These are phyloP conservation scores for Exophiala sp. DNA, from an alignment of 2,329 filamentous ascomycete species.

Conservation along the genomic window DNA sequence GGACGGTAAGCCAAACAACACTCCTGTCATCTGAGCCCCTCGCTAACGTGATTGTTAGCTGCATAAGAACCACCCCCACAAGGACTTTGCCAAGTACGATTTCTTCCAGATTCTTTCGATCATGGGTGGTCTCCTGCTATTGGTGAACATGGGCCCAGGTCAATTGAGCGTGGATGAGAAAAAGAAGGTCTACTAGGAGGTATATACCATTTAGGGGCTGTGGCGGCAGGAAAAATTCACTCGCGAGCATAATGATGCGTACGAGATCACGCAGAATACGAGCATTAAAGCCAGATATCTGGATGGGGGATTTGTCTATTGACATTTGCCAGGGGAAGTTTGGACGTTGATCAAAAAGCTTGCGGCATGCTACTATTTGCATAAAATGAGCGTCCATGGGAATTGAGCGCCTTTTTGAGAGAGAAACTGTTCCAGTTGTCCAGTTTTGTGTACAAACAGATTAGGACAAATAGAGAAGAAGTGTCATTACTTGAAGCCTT, in stretches of 20 bases:
- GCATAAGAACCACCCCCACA: slow-evolving; percentile 96
- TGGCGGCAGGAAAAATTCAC: background rate
- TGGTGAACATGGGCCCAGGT: slow-evolving; percentile 97
- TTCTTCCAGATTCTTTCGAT: slow-evolving; percentile 99
- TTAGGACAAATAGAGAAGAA: background rate
- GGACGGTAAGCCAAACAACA: slow-evolving; percentile 69
- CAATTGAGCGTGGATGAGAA: slow-evolving; percentile 99
- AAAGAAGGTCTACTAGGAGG: slow-evolving; percentile 93
- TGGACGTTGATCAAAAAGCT: background rate
- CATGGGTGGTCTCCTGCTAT: slow-evolving; percentile 85
- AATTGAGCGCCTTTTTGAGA: slow-evolving; percentile 2
- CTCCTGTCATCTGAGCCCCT: background rate
- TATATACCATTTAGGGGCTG: background rate
- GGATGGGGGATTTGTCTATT: background rate
- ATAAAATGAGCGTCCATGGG: slow-evolving; percentile 3
- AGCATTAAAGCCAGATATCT: slow-evolving; percentile 1
- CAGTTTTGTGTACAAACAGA: slow-evolving; percentile 2
- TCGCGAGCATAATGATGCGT: slow-evolving; percentile 14
- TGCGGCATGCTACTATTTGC: background rate
- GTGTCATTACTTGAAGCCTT: background rate
- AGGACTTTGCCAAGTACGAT: slow-evolving; percentile 99
- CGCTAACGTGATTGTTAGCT: slow-evolving; percentile 57
- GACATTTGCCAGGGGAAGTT: background rate
- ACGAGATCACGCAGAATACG: slow-evolving; percentile 21
- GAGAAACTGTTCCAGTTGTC: background rate